A percentile compares a stretch with the other conserved stretches of the same genome.
These are phyloP conservation scores for Oemleria cerasiformis DNA, from an alignment of 306 rosid genomes.

Conservation along the genomic window DNA sequence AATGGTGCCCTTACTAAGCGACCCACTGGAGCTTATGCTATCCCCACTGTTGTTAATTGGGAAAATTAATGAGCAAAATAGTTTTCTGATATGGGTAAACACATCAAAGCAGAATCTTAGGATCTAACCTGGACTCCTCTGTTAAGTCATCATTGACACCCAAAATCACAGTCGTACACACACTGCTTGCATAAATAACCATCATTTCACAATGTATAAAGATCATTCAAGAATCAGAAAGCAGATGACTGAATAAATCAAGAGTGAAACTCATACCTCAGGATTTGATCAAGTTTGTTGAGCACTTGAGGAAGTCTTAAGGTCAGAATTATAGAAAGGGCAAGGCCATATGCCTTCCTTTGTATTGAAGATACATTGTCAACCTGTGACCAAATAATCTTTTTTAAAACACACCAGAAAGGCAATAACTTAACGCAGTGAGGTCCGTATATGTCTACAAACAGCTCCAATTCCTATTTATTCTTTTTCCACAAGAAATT, in stretches of 20 bases:
- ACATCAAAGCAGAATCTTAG: conserved; percentile 19
- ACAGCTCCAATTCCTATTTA: neutral
- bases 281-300: conserved; percentile 86
- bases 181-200: conserved; percentile 47
- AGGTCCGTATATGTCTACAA: too few relatives aligned
- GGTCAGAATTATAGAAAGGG: conserved; percentile 82
- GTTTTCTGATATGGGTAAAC: neutral
- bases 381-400: conserved; percentile 47
- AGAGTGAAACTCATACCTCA: conserved; percentile 55
- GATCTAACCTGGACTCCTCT: conserved; percentile 80
- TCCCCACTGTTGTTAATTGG: conserved; percentile 52
- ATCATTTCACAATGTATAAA: conserved; percentile 17
- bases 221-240: conserved; percentile 15
- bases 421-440: conserved; percentile 7
- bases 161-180: conserved; percentile 85
- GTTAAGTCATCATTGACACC: conserved; percentile 60
- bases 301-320: conserved; percentile 91
- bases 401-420: conserved; percentile 8
- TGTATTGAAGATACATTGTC: conserved; percentile 86
- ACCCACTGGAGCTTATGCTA: conserved; percentile 44
- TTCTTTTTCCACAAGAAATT: neutral
- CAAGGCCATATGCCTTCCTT: conserved; percentile 81
- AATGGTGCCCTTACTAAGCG: conserved; percentile 51
- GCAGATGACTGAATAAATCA: conserved; percentile 17
- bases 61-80: conserved; percentile 1